phyloP scores from a whole-genome alignment of 345 rosid genomes.

The Eucalyptus erythrocorys region DNA sequence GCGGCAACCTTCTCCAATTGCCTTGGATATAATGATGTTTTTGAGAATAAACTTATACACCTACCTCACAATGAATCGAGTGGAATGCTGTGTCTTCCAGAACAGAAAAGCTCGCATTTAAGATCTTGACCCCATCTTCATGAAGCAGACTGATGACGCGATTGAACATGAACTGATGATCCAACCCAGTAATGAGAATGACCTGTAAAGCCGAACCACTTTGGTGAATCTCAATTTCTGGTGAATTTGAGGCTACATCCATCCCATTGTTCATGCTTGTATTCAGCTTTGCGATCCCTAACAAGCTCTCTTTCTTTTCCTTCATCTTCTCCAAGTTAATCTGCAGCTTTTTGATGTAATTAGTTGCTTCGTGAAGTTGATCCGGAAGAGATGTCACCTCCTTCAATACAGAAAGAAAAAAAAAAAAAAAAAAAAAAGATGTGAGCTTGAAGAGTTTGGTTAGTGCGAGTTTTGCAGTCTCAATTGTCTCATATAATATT shows the following conservation, averaged over 20 bases:
- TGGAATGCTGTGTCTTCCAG: neutral
- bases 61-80: neutral
- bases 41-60: neutral
- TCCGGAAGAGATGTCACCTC: neutral
- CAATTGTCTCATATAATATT: neutral
- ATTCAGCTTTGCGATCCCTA: neutral
- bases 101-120: neutral
- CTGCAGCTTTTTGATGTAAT: conserved; percentile 40
- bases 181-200: neutral
- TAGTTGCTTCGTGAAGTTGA: conserved; percentile 36
- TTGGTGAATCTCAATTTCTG: neutral
- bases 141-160: neutral
- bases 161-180: neutral
- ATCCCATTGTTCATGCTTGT: neutral
- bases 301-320: conserved; percentile 2
- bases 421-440: neutral
- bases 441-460: neutral
- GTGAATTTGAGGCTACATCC: neutral
- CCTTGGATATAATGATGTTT: neutral
- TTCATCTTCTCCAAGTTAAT: conserved; percentile 32
- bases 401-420: neutral
- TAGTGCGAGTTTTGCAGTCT: neutral
- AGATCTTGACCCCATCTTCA: conserved; percentile 5
- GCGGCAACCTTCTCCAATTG: neutral
- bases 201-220: neutral